Conservation (phyloP, 2,329 filamentous ascomycete genomes). For the Colletotrichum paranaense region DNA sequence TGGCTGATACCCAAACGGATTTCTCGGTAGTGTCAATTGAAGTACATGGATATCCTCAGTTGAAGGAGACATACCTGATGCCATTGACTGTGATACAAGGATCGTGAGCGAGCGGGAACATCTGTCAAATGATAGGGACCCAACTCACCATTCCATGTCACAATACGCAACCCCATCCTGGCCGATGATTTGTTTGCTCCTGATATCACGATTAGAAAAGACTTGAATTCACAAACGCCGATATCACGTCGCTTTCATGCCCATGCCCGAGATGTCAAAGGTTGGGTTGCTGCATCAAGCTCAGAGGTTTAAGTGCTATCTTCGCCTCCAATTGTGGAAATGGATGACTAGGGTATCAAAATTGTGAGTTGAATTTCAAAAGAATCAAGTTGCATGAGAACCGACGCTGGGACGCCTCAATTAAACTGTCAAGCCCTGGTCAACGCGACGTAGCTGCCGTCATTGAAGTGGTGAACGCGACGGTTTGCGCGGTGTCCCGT, state of each 20-base stretch:
- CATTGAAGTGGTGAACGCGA: constrained; percentile 16
- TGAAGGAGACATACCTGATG: constrained; percentile 67
- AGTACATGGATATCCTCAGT: neutral
- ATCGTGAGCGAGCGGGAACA: constrained; percentile 38
- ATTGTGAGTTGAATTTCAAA: no score
- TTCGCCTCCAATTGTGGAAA: neutral
- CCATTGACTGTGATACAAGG: constrained; percentile 73
- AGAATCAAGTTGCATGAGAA: neutral
- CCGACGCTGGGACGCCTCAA: neutral
- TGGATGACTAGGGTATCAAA: neutral
- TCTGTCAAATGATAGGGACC: neutral
- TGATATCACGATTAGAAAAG: neutral
- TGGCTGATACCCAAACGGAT: constrained; percentile 87
- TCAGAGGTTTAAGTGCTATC: neutral
- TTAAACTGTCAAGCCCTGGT: neutral
- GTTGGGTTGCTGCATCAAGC: neutral
- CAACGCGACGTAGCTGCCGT: constrained; percentile 16
- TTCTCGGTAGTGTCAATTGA: constrained; percentile 58
- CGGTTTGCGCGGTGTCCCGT: constrained; percentile 23
- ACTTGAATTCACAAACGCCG: neutral
- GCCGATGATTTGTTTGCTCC: neutral
- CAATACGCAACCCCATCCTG: constrained; percentile 81
- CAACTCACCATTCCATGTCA: constrained; percentile 82
- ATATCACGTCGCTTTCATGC: constrained; percentile 3
- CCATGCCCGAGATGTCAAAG: constrained; percentile 4